Percentiles rank a stretch among this genome's conserved stretches.
Conservation (phyloP, 495 filamentous ascomycete species). For the Margaritispora aquatica region DNA sequence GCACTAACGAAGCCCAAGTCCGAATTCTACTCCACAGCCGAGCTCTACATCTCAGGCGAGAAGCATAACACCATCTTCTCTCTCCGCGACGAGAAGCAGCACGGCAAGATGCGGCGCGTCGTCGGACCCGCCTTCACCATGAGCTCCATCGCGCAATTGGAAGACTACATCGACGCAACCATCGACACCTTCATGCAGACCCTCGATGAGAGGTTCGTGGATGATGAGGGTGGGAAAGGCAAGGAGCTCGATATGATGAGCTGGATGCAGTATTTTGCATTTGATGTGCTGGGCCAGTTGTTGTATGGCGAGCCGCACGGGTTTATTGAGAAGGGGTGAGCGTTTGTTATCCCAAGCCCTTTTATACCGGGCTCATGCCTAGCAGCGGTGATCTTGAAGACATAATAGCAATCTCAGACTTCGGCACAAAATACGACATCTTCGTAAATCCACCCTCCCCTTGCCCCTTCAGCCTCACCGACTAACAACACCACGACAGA, state of each 20-base stretch:
- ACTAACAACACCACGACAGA: background rate
- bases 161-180: background rate
- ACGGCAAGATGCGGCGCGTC: background rate
- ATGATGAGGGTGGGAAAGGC: background rate
- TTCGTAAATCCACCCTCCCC: background rate
- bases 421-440: background rate
- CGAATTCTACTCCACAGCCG: background rate
- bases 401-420: background rate
- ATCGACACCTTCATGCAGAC: background rate
- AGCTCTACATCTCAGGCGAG: background rate
- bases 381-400: background rate
- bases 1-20: background rate
- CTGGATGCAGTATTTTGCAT: background rate
- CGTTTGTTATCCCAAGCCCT: background rate
- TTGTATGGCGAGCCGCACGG: background rate
- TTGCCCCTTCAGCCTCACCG: background rate
- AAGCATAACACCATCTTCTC: background rate
- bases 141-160: background rate
- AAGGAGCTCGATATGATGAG: background rate
- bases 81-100: background rate
- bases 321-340: background rate
- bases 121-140: background rate
- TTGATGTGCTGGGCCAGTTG: conserved; percentile 1
- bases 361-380: background rate
- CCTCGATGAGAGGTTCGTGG: background rate